These are phyloP conservation scores for Emmonsia crescens DNA, from an alignment of 2,329 filamentous ascomycete species.

Conservation along the genomic window DNA sequence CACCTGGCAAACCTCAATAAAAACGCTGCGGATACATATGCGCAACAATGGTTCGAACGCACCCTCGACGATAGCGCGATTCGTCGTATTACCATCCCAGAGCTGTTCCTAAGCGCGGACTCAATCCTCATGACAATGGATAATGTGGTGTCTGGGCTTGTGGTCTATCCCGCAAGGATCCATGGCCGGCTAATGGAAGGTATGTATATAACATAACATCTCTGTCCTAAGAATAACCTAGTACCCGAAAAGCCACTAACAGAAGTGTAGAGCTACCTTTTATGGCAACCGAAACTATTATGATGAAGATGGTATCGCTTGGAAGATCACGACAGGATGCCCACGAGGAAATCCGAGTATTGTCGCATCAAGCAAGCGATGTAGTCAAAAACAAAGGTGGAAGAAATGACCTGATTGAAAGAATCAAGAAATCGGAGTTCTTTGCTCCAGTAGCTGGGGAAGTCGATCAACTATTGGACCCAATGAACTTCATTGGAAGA, in stretches of 20 bases:
- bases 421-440: slow-evolving; percentile 62
- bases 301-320: slow-evolving; percentile 61
- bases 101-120: slow-evolving; percentile 58
- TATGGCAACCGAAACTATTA: slow-evolving; percentile 55
- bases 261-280: slow-evolving; percentile 59
- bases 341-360: slow-evolving; percentile 76
- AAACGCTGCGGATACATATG: slow-evolving; percentile 55
- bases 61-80: slow-evolving; percentile 53
- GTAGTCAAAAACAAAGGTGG: slow-evolving; percentile 63
- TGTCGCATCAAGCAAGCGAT: slow-evolving; percentile 62
- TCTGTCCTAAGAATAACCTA: neutral
- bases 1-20: slow-evolving; percentile 44
- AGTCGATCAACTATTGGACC: slow-evolving; percentile 56
- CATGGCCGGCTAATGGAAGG: slow-evolving; percentile 50
- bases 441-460: slow-evolving; percentile 62
- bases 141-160: slow-evolving; percentile 57
- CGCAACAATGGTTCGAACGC: slow-evolving; percentile 66
- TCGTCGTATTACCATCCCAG: slow-evolving; percentile 48
- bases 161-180: slow-evolving; percentile 71
- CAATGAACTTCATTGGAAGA: slow-evolving; percentile 49
- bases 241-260: neutral
- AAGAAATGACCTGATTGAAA: slow-evolving; percentile 68
- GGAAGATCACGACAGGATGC: slow-evolving; percentile 67
- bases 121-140: slow-evolving; percentile 56
- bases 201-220: neutral